Percentiles rank a stretch among this genome's conserved stretches.
Conservation (phyloP, 345 rosid species). For the Eucalyptus erythrocorys region DNA sequence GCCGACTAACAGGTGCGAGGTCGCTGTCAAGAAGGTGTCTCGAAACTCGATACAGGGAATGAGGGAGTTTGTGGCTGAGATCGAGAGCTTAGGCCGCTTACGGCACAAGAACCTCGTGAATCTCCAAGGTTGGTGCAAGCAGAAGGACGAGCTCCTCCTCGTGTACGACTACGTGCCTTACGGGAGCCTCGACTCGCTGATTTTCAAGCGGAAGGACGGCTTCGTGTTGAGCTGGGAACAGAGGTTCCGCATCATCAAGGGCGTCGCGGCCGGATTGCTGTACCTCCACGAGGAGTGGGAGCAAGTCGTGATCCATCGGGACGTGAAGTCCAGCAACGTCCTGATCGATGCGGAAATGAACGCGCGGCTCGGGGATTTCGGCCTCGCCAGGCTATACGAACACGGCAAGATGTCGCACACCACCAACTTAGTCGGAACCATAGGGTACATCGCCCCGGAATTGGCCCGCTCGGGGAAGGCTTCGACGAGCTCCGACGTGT, state of each 20-base stretch:
- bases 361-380: conserved; percentile 65
- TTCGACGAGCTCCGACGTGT: conserved; percentile 56
- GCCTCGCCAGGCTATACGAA: conserved; percentile 63
- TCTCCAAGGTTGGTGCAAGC: conserved; percentile 72
- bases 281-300: conserved; percentile 77
- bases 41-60: conserved; percentile 50
- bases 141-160: conserved; percentile 43
- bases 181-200: conserved; percentile 54
- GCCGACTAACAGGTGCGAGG: conserved; percentile 15
- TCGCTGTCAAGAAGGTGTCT: conserved; percentile 59
- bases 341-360: conserved; percentile 59
- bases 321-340: conserved; percentile 73
- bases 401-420: conserved; percentile 51
- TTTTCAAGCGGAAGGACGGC: conserved; percentile 9
- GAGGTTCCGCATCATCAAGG: conserved; percentile 52
- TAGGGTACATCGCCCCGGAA: conserved; percentile 78
- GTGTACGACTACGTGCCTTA: conserved; percentile 60
- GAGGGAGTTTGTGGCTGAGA: conserved; percentile 66
- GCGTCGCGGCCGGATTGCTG: conserved; percentile 45
- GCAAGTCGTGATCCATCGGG: conserved; percentile 64
- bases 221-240: conserved; percentile 45
- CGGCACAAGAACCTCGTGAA: conserved; percentile 58
- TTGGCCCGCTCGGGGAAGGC: conserved; percentile 56
- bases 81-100: conserved; percentile 55
- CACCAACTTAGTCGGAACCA: conserved; percentile 50